phyloP scores from a whole-genome alignment of 768 basidiomycete genomes.

The Gymnopilus junonius region DNA sequence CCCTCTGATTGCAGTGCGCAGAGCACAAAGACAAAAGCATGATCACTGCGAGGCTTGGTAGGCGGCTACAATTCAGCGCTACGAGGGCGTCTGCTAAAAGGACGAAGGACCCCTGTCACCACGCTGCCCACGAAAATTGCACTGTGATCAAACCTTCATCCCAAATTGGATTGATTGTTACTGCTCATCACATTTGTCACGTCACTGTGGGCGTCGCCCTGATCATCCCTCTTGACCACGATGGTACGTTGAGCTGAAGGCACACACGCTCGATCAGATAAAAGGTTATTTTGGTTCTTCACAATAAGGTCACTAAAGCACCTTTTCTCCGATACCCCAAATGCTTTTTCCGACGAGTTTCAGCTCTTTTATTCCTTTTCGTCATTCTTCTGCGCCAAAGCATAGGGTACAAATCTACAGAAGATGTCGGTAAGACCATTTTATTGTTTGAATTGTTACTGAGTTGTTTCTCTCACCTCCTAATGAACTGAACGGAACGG shows the following conservation, averaged over 20 bases:
- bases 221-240: slow-evolving; percentile 4
- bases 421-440: neutral
- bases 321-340: neutral
- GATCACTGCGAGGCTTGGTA: neutral
- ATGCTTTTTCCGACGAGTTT: neutral
- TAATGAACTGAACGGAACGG: no score
- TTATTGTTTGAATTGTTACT: neutral
- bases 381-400: neutral
- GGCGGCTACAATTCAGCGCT: slow-evolving; percentile 5
- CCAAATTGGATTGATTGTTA: neutral
- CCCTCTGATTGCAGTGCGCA: slow-evolving; percentile 1
- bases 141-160: neutral
- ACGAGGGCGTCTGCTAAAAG: slow-evolving; percentile 5
- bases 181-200: neutral
- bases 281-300: neutral
- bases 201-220: slow-evolving; percentile 7
- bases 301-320: neutral
- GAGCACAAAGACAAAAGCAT: neutral
- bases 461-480: no score
- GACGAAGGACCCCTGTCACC: slow-evolving; percentile 1
- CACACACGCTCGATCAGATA: neutral
- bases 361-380: neutral
- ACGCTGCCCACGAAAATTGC: neutral
- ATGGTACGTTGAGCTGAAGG: neutral
- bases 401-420: neutral